Percentiles rank a stretch among this genome's conserved stretches.
phyloP scores from a whole-genome alignment of 2,329 filamentous ascomycete genomes.

The Claviceps spartinae region DNA sequence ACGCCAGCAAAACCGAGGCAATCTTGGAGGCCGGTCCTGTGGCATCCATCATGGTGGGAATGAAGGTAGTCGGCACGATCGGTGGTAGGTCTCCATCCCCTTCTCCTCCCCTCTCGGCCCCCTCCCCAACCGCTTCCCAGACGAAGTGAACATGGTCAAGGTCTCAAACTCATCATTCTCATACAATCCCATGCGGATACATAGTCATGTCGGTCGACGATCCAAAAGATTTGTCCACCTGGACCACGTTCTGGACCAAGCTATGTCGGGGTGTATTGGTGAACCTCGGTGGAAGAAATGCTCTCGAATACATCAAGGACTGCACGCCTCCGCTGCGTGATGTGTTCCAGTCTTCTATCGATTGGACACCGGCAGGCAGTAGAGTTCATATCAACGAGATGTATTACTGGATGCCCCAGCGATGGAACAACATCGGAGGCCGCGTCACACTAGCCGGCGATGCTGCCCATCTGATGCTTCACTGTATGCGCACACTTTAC shows the following conservation, averaged over 20 bases:
- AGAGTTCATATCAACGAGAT: slow-evolving; percentile 21
- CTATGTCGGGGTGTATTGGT: slow-evolving; percentile 18
- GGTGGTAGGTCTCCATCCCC: slow-evolving; percentile 15
- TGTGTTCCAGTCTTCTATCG: slow-evolving; percentile 19
- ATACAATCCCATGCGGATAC: not conserved
- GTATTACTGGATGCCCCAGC: slow-evolving; percentile 21
- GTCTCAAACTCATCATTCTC: not conserved
- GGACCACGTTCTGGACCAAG: slow-evolving; percentile 23
- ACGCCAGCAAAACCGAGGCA: slow-evolving; percentile 13
- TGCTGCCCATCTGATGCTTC: slow-evolving; percentile 30
- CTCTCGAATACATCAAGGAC: slow-evolving; percentile 18
- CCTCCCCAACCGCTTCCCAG: too few relatives aligned
- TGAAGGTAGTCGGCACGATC: slow-evolving; percentile 14
- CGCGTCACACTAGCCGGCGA: slow-evolving; percentile 26
- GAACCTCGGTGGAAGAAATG: slow-evolving; percentile 20
- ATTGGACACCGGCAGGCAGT: slow-evolving; percentile 21
- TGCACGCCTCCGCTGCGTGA: slow-evolving; percentile 15
- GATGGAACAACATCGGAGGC: slow-evolving; percentile 18
- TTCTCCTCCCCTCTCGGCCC: not conserved
- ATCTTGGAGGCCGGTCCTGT: slow-evolving; percentile 19
- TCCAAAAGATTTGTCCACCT: slow-evolving; percentile 12
- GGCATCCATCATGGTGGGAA: slow-evolving; percentile 17
- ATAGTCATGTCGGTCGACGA: slow-evolving; percentile 11
- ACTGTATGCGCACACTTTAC: slow-evolving; percentile 15
- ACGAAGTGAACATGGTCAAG: not conserved